Evolutionary conservation across 345 rosid genomes (phyloP), one percentile per base, ranked within the genome.

Genomic region (Gossypium thurberi): DNA sequence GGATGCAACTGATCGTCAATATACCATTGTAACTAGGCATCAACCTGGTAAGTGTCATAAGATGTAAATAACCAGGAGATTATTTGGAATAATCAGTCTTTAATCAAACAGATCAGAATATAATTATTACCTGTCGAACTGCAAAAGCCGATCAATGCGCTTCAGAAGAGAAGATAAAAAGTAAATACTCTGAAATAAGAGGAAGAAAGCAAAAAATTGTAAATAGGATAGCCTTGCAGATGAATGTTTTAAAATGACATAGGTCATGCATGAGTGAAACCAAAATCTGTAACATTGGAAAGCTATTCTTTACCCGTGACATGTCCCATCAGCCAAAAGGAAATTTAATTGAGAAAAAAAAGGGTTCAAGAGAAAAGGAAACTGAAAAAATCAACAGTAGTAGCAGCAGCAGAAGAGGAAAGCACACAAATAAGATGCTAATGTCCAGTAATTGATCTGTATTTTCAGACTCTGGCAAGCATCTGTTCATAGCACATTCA

Each of bases 11-110:
- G 70, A 85, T 59, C 58, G 96, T 92, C 86, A 95, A 86, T 67
- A 91, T 88, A 73, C 99, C 98, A 75, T 89, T 95, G 86, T 91
- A 87, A 83, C 99, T 92, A 52, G 96, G 96, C 96, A 92, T 92
- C 84, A 95, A 80, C 91, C 98, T 94, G 78, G 71, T 57, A 69
- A 64, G 33, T 21, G 11, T 12, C 66, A 76, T 63, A 52, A 79
- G 13, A 69, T 6, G 15, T 12, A 62, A 67, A 62, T 44, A 65
- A 70, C 56, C 20, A 21, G 53, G 73, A 25, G 56, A 58, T 40
- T 66, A 75, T 73, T 43, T 47, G 65, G 67, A 51, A 76, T 28
- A 65, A 44, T 12, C 13, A 3, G 20, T 65, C 33, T 44, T 46
- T 44, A 43, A 65, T 65, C 20, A 65, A 46, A 46, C 37, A 67